These are phyloP conservation scores for Spergularia marina DNA, from an alignment of 148 eudicot species.

Conservation along the genomic window DNA sequence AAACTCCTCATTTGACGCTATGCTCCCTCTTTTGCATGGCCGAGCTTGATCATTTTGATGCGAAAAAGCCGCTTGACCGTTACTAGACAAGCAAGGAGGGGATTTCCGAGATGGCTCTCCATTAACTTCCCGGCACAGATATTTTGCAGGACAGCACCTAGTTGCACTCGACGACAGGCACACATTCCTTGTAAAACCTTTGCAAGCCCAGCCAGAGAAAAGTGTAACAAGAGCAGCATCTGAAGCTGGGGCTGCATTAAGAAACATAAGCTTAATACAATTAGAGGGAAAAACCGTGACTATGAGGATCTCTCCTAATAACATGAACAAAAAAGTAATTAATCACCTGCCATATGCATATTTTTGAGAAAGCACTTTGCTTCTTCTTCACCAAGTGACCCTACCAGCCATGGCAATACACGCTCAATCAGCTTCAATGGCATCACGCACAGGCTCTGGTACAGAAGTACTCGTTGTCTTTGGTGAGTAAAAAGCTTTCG, in stretches of 20 bases:
- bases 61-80: slow-evolving; percentile 23
- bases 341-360: slow-evolving; percentile 86
- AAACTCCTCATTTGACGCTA: slow-evolving; percentile 27
- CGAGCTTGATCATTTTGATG: slow-evolving; percentile 30
- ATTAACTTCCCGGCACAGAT: slow-evolving; percentile 34
- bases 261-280: slow-evolving; percentile 10
- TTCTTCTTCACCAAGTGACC: slow-evolving; percentile 71
- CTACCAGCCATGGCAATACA: slow-evolving; percentile 93
- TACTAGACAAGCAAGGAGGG: slow-evolving; percentile 29
- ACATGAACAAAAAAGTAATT: neutral
- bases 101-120: slow-evolving; percentile 37
- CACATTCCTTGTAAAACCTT: slow-evolving; percentile 57
- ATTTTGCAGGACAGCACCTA: slow-evolving; percentile 68
- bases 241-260: slow-evolving; percentile 74
- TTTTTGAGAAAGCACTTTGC: slow-evolving; percentile 68
- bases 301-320: neutral
- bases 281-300: slow-evolving; percentile 12
- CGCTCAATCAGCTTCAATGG: slow-evolving; percentile 88
- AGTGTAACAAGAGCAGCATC: slow-evolving; percentile 82
- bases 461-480: slow-evolving; percentile 79
- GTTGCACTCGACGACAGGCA: slow-evolving; percentile 64
- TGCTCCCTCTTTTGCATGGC: slow-evolving; percentile 45
- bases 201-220: slow-evolving; percentile 98
- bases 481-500: slow-evolving; percentile 66
- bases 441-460: slow-evolving; percentile 91